These are phyloP conservation scores for Fragaria vesca DNA, from an alignment of 306 rosid species.

Conservation along the genomic window DNA sequence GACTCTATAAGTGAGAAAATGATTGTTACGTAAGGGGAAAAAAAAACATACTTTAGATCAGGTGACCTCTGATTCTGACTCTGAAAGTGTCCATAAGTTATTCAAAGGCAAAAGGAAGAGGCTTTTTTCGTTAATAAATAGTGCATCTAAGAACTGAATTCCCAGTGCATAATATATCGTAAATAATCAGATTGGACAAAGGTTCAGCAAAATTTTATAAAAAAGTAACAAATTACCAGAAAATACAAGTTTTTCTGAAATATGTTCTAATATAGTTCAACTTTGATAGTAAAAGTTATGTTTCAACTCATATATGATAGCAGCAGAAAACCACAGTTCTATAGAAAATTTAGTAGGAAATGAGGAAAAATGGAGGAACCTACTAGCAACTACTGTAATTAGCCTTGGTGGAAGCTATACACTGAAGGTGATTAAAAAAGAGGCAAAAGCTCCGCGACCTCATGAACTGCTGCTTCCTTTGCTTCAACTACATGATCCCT, in stretches of 20 bases:
- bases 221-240: not conserved
- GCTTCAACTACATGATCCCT: constrained; percentile 90
- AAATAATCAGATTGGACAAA: not conserved
- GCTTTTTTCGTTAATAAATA: not conserved
- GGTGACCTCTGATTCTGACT: not conserved
- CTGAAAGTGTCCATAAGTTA: not conserved
- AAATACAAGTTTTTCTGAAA: not conserved
- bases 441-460: constrained; percentile 86
- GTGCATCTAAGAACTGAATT: not conserved
- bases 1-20: not conserved
- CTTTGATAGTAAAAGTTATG: not conserved
- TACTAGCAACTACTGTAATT: constrained; percentile 88
- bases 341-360: not conserved
- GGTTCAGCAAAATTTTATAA: not conserved
- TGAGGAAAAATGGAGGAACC: constrained; percentile 31
- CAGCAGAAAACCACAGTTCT: not conserved
- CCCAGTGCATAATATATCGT: not conserved
- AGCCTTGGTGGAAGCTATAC: constrained; percentile 81
- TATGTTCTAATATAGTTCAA: not conserved
- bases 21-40: not conserved
- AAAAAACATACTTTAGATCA: not conserved
- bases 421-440: constrained; percentile 80
- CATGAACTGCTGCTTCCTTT: constrained; percentile 86
- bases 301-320: not conserved
- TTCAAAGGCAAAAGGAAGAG: not conserved